Evolutionary conservation across 2,329 filamentous ascomycete species (phyloP).

Genomic region (Botrytis paeoniae): DNA sequence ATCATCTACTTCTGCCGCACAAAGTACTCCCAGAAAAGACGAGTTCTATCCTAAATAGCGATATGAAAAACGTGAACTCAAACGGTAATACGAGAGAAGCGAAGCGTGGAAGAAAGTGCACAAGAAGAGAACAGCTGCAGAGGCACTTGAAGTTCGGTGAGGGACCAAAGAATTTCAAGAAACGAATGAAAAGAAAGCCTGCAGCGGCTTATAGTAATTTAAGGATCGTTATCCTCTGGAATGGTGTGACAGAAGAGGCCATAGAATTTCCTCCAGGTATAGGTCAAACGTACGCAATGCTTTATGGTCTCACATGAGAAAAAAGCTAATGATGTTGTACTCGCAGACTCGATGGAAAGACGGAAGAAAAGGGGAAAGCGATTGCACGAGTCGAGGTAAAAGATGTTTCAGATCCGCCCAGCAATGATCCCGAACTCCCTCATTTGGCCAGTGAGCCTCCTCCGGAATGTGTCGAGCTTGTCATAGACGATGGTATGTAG

Average conservation of each 20-base stretch:
- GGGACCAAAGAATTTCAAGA: background rate
- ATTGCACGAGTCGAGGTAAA: background rate
- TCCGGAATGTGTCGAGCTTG: background rate
- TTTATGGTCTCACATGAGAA: background rate
- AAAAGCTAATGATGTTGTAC: background rate
- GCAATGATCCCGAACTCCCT: background rate
- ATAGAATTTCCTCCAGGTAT: background rate
- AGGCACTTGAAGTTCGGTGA: background rate
- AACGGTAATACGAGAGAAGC: background rate
- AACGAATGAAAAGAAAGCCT: background rate
- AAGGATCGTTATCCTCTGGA: background rate
- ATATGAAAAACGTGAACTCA: background rate
- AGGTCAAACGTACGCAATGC: background rate
- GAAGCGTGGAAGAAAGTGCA: background rate
- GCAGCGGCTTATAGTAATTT: background rate
- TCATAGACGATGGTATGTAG: background rate
- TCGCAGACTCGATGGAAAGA: background rate
- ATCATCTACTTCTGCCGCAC: background rate
- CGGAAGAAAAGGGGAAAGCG: background rate
- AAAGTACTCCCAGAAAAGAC: background rate
- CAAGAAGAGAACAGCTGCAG: background rate
- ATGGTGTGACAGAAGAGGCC: background rate
- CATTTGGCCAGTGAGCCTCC: too few species aligned
- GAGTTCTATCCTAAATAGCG: background rate
- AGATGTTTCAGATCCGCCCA: background rate